Base-by-base conservation (phyloP, 2,329 filamentous ascomycete genomes). In the Akanthomyces muscarius region DNA sequence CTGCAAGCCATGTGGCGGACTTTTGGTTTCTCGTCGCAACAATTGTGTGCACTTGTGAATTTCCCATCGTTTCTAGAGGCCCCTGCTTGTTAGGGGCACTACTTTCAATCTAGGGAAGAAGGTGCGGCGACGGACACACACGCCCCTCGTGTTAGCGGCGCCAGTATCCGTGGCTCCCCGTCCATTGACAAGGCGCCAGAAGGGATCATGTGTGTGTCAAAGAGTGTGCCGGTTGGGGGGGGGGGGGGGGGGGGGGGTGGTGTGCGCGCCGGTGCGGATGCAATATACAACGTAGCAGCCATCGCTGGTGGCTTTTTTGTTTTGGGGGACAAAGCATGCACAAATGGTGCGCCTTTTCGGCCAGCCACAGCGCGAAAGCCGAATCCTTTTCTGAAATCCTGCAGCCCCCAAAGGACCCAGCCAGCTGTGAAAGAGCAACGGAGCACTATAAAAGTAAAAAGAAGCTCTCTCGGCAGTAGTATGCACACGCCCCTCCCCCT, bases 351-450 rank as follows among this genome's bases (percentile, higher is more conserved):
- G 5, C 33, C 33, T 36, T 36, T 16, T 41, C 16, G 38, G 33
- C 14, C 41, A 45, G 28, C 54, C 44, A 45, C 54, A 36, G 33
- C 54, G 54, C 54, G 54, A 57, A 57, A 57, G 54, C 54, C 54
- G 54, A 36, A 25, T 36, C 33, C 28, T 5, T 30, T 30, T 28
- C 2, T 41, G 14, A 41, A 41, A 41, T 41, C 25, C 8, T 36
- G 16, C 54, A 45, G 41, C 54, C 54, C 54, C 54, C 54, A 56
- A 47, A 30, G 25, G 16, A 4, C 11, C 38, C 38, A 41, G 33
- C 33, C 8, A 36, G 33, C 8, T 36, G 4, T 3, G 33, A 6
- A 7, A 7, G 2, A 36, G 33, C 8, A 36, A 36, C 33, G 7
- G 33, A 36, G 10, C 33, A 36, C 33, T 36, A 11, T 41, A 14